Evolutionary conservation across 495 filamentous ascomycete species (phyloP).

Genomic region (Cudoniella acicularis): DNA sequence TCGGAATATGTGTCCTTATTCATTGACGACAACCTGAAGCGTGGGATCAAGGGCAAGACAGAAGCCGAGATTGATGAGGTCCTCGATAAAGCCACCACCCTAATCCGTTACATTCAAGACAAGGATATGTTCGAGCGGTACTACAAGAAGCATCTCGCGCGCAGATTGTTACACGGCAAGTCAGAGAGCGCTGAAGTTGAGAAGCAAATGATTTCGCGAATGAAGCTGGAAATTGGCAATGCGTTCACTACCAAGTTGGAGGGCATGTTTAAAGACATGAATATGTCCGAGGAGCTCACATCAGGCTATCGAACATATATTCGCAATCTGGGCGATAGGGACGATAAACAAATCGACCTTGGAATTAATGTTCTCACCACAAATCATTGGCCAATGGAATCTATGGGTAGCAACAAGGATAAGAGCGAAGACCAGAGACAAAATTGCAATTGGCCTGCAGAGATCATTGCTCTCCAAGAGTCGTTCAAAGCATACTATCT

Average conservation of each 20-base stretch:
- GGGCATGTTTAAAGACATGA: slow-evolving; percentile 98
- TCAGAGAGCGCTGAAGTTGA: slow-evolving; percentile 86
- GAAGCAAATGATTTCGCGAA: slow-evolving; percentile 90
- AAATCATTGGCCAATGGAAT: slow-evolving; percentile 90
- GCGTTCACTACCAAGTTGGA: slow-evolving; percentile 90
- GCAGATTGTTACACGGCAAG: slow-evolving; percentile 78
- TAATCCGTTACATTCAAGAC: slow-evolving; percentile 82
- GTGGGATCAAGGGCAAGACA: slow-evolving; percentile 88
- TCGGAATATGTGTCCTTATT: slow-evolving; percentile 95
- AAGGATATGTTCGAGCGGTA: slow-evolving; percentile 97
- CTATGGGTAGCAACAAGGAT: slow-evolving; percentile 53
- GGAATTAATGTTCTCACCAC: slow-evolving; percentile 81
- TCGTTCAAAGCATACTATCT: slow-evolving; percentile 91
- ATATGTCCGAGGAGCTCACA: slow-evolving; percentile 80
- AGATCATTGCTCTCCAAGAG: slow-evolving; percentile 72
- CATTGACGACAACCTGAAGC: slow-evolving; percentile 94
- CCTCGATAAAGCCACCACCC: slow-evolving; percentile 83
- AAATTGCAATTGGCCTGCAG: slow-evolving; percentile 65
- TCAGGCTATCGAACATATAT: slow-evolving; percentile 69
- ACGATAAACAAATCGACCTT: slow-evolving; percentile 69
- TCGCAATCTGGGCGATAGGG: slow-evolving; percentile 56
- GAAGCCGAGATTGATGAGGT: slow-evolving; percentile 84
- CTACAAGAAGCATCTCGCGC: slow-evolving; percentile 95
- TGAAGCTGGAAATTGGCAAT: slow-evolving; percentile 94
- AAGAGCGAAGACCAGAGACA: slow-evolving; percentile 45